Evolutionary conservation across 1,139 yeast genomes (phyloP).

Genomic region (Nakaseomyces uthaithaninus): DNA sequence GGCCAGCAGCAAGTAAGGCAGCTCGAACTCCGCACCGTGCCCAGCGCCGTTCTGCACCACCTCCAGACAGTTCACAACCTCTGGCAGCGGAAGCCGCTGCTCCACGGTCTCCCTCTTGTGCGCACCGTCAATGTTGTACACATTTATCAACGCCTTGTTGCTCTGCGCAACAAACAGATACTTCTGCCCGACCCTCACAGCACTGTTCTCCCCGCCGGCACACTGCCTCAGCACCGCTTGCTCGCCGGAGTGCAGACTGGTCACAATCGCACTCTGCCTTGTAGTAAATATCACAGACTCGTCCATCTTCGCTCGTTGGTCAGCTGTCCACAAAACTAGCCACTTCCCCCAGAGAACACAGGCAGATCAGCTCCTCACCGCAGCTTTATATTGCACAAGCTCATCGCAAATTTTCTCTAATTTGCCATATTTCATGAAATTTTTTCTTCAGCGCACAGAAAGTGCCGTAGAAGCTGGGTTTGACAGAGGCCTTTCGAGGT

Average conservation of each 20-base stretch:
- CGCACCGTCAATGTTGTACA: conserved; percentile 52
- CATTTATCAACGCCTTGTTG: conserved; percentile 64
- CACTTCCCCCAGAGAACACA: too few relatives aligned
- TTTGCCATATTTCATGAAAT: neutral
- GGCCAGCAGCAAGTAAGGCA: conserved; percentile 64
- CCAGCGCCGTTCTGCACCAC: conserved; percentile 19
- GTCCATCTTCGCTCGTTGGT: conserved; percentile 24
- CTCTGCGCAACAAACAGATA: conserved; percentile 54
- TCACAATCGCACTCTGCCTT: conserved; percentile 23
- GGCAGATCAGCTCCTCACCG: too few relatives aligned
- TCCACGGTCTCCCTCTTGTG: conserved; percentile 63
- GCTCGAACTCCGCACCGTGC: conserved; percentile 33
- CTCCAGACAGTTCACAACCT: conserved; percentile 53
- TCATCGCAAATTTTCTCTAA: conserved; percentile 1
- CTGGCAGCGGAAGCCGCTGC: conserved; percentile 83
- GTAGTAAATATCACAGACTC: conserved; percentile 30
- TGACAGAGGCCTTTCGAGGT: neutral
- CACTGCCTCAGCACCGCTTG: conserved; percentile 29
- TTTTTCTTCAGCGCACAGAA: neutral
- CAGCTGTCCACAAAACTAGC: too few relatives aligned
- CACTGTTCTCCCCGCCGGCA: conserved; percentile 39
- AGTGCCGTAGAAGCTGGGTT: too few relatives aligned
- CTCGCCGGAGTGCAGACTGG: conserved; percentile 27
- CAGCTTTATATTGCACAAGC: too few relatives aligned
- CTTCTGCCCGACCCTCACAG: conserved; percentile 34